These are phyloP conservation scores for Beverwykella pulmonaria DNA, from an alignment of 495 filamentous ascomycete species.

Conservation along the genomic window DNA sequence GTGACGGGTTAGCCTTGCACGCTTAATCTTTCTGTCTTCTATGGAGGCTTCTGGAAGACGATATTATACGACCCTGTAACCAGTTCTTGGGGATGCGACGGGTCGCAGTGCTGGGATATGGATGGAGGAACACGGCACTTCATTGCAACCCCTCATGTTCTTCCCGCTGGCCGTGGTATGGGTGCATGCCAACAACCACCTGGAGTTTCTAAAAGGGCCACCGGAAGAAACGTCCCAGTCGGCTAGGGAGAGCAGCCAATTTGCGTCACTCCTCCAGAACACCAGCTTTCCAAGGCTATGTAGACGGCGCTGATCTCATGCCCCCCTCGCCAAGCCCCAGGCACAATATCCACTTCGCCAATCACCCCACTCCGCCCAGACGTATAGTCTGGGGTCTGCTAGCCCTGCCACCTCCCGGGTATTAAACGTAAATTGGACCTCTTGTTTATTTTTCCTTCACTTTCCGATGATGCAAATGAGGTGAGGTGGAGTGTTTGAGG, in stretches of 20 bases:
- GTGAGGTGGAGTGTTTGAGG: neutral
- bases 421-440: neutral
- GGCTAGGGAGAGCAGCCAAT: neutral
- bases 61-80: neutral
- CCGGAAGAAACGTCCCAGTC: slow-evolving; percentile 1
- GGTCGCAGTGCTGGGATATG: too few relatives aligned
- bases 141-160: neutral
- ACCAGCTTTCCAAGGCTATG: slow-evolving; percentile 17
- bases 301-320: neutral
- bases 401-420: slow-evolving; percentile 5
- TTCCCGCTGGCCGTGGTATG: neutral
- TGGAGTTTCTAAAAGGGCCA: slow-evolving; percentile 3
- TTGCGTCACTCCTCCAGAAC: neutral
- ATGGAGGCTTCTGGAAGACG: slow-evolving; percentile 13
- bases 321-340: slow-evolving; percentile 26
- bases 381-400: slow-evolving; percentile 1
- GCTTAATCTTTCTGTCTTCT: neutral
- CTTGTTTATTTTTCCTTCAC: slow-evolving; percentile 10
- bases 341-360: slow-evolving; percentile 25
- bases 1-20: neutral
- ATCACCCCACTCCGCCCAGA: neutral
- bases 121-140: neutral
- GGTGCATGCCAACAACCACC: neutral
- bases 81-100: neutral
- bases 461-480: neutral